Evolutionary conservation across 768 basidiomycete species (phyloP).

Genomic region (Podaxis sp.): DNA sequence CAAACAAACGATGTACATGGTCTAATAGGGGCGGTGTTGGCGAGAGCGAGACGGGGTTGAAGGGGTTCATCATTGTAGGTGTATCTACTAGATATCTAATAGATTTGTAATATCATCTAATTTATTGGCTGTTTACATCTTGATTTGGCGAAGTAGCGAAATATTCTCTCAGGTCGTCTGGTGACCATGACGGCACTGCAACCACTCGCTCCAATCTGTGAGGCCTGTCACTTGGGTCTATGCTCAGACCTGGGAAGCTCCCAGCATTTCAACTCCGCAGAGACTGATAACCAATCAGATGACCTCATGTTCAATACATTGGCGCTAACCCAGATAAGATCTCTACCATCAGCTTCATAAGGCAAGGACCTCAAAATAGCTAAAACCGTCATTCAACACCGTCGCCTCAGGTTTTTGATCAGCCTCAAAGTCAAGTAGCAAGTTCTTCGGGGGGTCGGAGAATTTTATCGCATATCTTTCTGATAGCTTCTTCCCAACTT

Average conservation of each 20-base stretch:
- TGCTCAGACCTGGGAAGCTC: too few relatives aligned
- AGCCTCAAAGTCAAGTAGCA: neutral
- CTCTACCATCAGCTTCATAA: too few relatives aligned
- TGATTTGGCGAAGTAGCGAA: neutral
- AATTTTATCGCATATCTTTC: neutral
- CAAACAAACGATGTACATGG: conserved; percentile 64
- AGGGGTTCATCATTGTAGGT: neutral
- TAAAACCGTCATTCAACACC: too few relatives aligned
- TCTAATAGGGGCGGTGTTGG: conserved; percentile 56
- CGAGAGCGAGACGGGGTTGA: conserved; percentile 28
- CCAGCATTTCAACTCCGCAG: too few relatives aligned
- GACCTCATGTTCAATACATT: too few relatives aligned
- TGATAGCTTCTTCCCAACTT: neutral
- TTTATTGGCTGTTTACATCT: neutral
- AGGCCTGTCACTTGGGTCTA: too few relatives aligned
- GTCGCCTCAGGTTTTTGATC: too few relatives aligned
- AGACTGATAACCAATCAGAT: too few relatives aligned
- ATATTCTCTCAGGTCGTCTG: neutral
- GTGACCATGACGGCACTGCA: neutral
- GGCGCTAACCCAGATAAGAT: too few relatives aligned
- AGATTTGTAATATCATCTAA: neutral
- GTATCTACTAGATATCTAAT: neutral
- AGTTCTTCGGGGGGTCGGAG: neutral
- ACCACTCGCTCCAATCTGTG: neutral
- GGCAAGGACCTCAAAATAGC: too few relatives aligned